Evolutionary conservation across 257 asterid species (phyloP), one percentile per base, ranked within the genome.

Genomic region (Hygrophila difformis): DNA sequence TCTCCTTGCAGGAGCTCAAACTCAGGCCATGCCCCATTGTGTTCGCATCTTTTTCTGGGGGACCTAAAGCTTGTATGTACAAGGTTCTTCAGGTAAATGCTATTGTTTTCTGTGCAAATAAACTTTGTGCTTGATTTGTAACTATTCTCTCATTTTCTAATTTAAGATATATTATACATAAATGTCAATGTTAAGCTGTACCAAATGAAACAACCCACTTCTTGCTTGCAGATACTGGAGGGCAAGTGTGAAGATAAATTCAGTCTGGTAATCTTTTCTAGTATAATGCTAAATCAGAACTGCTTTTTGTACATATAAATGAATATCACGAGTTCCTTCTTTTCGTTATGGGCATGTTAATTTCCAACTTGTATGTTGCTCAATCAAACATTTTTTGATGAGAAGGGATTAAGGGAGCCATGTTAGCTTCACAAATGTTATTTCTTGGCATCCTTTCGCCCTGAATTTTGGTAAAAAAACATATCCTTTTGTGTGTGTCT

Each of bases 61-160:
- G 99, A 50, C 94, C 93, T 5, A 91, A 82, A 74, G 84, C 97
- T 52, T 82, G 97, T 66, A 78, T 86, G 97, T 91, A 82, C 57
- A 91, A 91, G 72, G 83, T 83, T 66, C 70, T 86, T 63, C 94
- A 83, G 94, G 99, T 86, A 75, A 68, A 45, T 48, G 14, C 12
- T 19, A 26, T 49, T 46, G 26, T 56, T 56, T 31, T 21, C 21
- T 19, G 22, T 43, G 18, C 20, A 35, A 39, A 40, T 37, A 43
- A 21, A 28, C 12, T 16, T 31, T 47, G 8, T n/a, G 40, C 54
- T 54, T 18, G 26, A n/a, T 31, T 40, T 55, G 2, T 52, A n/a
- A 1, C 5, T 18, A 34, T 31, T 11, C 19, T 21, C 29, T 42
- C 22, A 18, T 48, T 31, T 36, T 15, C 8, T 39, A 14, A 55